Evolutionary conservation across 2,329 filamentous ascomycete genomes (phyloP), one percentile per base, ranked within the genome.

Genomic region (Achaetomium macrosporum): DNA sequence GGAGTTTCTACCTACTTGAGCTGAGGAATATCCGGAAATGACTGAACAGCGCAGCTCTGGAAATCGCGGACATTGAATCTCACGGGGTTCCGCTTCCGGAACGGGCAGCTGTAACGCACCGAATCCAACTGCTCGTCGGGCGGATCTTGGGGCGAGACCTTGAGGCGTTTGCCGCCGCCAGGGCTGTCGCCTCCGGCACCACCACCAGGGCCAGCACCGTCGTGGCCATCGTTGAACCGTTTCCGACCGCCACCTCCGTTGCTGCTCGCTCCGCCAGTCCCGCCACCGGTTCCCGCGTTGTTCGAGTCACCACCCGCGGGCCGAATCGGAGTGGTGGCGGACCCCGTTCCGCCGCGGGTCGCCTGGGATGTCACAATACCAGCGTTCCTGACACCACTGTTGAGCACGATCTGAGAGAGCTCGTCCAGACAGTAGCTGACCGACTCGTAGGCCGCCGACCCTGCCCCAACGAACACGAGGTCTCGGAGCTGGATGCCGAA

Each of bases 61-160:
- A 53, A 52, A 6, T 60, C 59, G 39, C 61, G 58, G 30, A 63
- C 50, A 19, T 63, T 63, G 50, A 63, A 63, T 46, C 45, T 58
- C 44, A 57, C 43, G 13, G 61, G 60, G 36, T 63, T 63, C 31
- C 61, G 50, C 54, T 63, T 63, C 19, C 61, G 58, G 41, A 61
- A 63, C 10, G 61, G 61, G 42, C 61, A 63, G 53, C 60, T 61
- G 17, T 59, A 46, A 4, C 48, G 39, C 40, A 53, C 42, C 6
- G 35, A 49, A 7, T 39, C 16, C 1, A 17, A 8, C 35, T 35
- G 47, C 25, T 51, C 12, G 8, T 30, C 15, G 19, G 19, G 12
- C 13, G 43, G 9, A 20, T 17, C 46, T 11, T 31, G 15, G 9
- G 43, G 11, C 33, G 33, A 53, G 15, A 36, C 40, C 42, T 43